phyloP scores from a whole-genome alignment of 495 filamentous ascomycete species.

The Penicillium salamii region DNA sequence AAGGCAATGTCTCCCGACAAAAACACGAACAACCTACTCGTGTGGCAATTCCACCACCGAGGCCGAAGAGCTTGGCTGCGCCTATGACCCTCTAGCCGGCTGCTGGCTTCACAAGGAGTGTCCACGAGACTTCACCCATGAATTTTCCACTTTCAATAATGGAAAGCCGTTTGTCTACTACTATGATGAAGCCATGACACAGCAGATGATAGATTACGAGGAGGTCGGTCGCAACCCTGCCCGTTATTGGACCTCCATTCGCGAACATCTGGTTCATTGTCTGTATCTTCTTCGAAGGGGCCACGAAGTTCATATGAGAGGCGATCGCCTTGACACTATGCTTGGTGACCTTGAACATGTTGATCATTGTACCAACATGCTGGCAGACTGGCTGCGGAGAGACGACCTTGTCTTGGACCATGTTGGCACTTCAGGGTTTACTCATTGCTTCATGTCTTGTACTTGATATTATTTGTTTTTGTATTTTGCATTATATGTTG shows the following conservation, averaged over 20 bases:
- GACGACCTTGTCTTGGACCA: conserved; percentile 6
- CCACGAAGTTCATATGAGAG: conserved; percentile 16
- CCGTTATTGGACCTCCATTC: conserved; percentile 13
- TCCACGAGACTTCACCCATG: conserved; percentile 8
- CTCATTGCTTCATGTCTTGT: conserved; percentile 18
- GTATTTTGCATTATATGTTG: neutral
- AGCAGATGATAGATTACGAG: conserved; percentile 14
- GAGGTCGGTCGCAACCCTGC: conserved; percentile 11
- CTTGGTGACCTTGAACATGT: conserved; percentile 14
- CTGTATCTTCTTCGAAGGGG: conserved; percentile 13
- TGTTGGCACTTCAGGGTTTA: conserved; percentile 11
- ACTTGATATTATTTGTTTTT: neutral
- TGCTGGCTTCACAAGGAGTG: conserved; percentile 16
- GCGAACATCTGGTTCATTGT: conserved; percentile 16
- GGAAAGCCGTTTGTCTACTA: conserved; percentile 16
- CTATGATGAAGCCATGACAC: conserved; percentile 12
- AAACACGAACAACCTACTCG: conserved; percentile 4
- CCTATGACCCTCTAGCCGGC: conserved; percentile 13
- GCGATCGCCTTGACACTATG: conserved; percentile 13
- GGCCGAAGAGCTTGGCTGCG: conserved; percentile 7
- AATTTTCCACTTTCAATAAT: conserved; percentile 12
- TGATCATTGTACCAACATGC: conserved; percentile 15
- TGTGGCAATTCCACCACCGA: conserved; percentile 16
- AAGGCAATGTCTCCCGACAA: conserved; percentile 8
- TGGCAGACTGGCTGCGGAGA: conserved; percentile 14